A percentile compares a stretch with the other conserved stretches of the same genome.
Evolutionary conservation across 176 grass and related monocot genomes (phyloP).

Genomic region (Lolium perenne): DNA sequence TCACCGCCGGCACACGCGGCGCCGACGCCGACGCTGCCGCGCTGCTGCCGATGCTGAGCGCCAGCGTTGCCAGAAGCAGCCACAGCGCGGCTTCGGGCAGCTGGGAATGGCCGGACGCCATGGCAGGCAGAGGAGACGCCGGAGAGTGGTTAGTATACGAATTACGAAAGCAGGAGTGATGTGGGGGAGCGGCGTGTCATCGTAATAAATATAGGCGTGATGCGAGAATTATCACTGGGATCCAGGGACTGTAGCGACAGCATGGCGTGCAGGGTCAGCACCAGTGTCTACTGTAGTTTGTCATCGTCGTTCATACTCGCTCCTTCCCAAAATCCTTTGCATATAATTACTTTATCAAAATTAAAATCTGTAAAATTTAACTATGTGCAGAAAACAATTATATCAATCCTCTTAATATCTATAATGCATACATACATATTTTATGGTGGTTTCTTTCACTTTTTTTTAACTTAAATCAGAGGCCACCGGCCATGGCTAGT

Average conservation of each 20-base stretch:
- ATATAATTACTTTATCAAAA: too few relatives aligned
- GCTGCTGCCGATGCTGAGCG: not conserved
- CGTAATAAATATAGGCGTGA: conserved; percentile 14
- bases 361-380: too few relatives aligned
- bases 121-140: not conserved
- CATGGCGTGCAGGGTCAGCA: not conserved
- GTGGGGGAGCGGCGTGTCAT: not conserved
- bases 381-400: too few relatives aligned
- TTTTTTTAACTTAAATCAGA: too few relatives aligned
- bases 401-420: too few relatives aligned
- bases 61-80: not conserved
- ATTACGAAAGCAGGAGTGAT: not conserved
- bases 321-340: too few relatives aligned
- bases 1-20: conserved; percentile 60
- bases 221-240: not conserved
- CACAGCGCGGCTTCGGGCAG: not conserved
- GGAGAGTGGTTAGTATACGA: not conserved
- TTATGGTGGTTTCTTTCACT: too few relatives aligned
- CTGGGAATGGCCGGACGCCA: conserved; percentile 9
- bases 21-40: not conserved
- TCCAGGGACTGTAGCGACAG: conserved; percentile 14
- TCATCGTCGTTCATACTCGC: too few relatives aligned
- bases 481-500: too few relatives aligned
- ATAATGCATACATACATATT: too few relatives aligned
- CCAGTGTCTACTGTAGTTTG: not conserved